Evolutionary conservation across 2,329 filamentous ascomycete genomes (phyloP), one percentile per base, ranked within the genome.

Genomic region (Corynespora cassiicola): DNA sequence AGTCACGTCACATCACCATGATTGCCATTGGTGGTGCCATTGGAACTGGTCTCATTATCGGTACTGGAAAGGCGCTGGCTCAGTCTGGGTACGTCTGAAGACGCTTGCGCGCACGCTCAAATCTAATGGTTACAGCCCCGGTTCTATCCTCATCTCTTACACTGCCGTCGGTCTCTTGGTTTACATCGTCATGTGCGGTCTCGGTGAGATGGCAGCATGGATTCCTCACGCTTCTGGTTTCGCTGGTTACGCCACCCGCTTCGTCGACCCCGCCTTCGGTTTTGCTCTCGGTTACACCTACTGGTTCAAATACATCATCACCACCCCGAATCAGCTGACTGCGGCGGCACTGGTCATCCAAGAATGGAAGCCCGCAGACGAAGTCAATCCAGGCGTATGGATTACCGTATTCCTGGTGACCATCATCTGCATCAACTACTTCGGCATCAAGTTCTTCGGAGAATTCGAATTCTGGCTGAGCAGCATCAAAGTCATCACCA

Each of bases 181-280:
- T 51, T 94, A 84, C 68, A 72, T 90, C 26, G 88, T 94, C 53
- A 90, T 94, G 87, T 84, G 84, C 41, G 85, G 81, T 39, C 80
- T 94, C 4, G 88, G 88, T 47, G 88, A 92, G 68, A 94, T 94
- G 87, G 87, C 88, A 7, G 81, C 88, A 35, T 94, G 87, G 86
- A 69, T 94, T 21, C 88, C 88, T 33, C 76, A 90, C 56, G 80
- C 82, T 37, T 82, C 86, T 62, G 88, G 88, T 53, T 95, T 94
- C 69, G 87, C 87, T 45, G 87, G 87, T 57, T 94, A 91, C 61
- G 87, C 88, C 16, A 79, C 83, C 44, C 80, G 88, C 31, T 94
- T 90, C 72, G 86, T 84, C 58, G 87, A 94, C 55, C 87, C 87
- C 36, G 86, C 87, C 44, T 79, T 94, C 17, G 88, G 88, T 37